These are phyloP conservation scores for Fusarium luffae DNA, from an alignment of 2,329 filamentous ascomycete species.

Conservation along the genomic window DNA sequence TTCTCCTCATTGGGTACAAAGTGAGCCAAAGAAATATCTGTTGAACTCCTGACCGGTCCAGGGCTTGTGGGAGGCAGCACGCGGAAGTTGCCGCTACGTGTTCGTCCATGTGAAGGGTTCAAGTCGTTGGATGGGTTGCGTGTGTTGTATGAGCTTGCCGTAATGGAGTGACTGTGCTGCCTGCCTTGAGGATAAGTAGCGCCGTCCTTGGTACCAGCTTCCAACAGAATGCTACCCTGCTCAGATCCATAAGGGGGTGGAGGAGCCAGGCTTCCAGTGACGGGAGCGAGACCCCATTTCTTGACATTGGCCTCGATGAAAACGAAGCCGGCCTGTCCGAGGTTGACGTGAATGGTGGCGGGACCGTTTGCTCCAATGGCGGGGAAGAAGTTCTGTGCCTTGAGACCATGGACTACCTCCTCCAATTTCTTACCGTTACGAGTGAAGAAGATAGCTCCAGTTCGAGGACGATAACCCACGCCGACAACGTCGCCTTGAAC, in stretches of 20 bases:
- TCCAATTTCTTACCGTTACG: conserved; percentile 98
- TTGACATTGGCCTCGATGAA: conserved; percentile 99
- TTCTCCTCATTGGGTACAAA: conserved; percentile 76
- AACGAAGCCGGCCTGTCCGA: conserved; percentile 97
- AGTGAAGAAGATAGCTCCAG: conserved; percentile 96
- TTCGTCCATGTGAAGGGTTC: conserved; percentile 75
- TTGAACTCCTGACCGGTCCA: conserved; percentile 89
- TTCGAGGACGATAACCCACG: conserved; percentile 92
- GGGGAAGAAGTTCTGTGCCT: conserved; percentile 96
- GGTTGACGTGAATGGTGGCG: conserved; percentile 93
- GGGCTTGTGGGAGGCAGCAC: conserved; percentile 83
- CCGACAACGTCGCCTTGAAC: conserved; percentile 96
- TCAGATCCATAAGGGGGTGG: conserved; percentile 97
- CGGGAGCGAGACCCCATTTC: conserved; percentile 98
- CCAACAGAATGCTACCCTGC: conserved; percentile 93
- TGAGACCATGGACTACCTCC: conserved; percentile 91
- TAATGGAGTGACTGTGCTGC: conserved; percentile 60
- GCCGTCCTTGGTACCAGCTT: conserved; percentile 78
- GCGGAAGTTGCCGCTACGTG: conserved; percentile 81
- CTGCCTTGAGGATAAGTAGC: conserved; percentile 58
- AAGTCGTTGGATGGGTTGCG: conserved; percentile 60
- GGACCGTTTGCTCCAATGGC: conserved; percentile 97
- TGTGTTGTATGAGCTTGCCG: conserved; percentile 50
- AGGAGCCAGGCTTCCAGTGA: conserved; percentile 93
- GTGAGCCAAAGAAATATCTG: conserved; percentile 93